Evolutionary conservation across 305 asterid species (phyloP), one percentile per base, ranked within the genome.

Genomic region (Fraxinus velutina): DNA sequence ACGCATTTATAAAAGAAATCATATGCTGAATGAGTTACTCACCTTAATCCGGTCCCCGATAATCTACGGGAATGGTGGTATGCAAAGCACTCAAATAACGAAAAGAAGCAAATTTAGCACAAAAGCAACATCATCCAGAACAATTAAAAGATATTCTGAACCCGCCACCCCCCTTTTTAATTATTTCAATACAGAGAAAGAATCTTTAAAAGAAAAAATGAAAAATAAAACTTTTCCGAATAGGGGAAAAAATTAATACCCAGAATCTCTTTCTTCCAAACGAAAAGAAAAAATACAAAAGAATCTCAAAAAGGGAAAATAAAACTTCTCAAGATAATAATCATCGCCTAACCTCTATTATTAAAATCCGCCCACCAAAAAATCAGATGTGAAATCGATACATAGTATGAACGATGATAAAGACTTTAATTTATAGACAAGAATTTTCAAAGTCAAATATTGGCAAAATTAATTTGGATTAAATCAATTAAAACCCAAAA

Each of bases 361-460:
- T 22, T 36, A 74, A 78, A 9, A 83, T 21, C 68, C 76, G 74
- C 82, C 75, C 87, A 83, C 82, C 80, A 85, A 83, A 77, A 78
- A 70, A 82, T 82, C 77, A 55, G 77, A 78, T 19, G 75, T 79
- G 71, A 32, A 81, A 84, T 73, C 55, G 60, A 22, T 75, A 37
- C 76, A 81, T 17, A 24, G 72, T 78, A 37, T 42, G 82, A 76
- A 81, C 17, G 34, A n/a, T 32, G 80, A 87, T 81, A 84, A 73
- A 83, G 72, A 75, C 42, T 72, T 73, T 7, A 76, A 77, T 70
- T 19, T 42, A 72, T 80, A 75, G 22, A 60, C 29, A 77, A 80
- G 80, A 76, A 34, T 80, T 66, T 81, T 82, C 86, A 50, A 88
- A 90, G 96, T 89, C 95, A 88, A 88, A 82, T 77, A 73, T 66